Conservation (phyloP, 352 stramenopile genomes). For the Phytopythium cucurbitacearum region DNA sequence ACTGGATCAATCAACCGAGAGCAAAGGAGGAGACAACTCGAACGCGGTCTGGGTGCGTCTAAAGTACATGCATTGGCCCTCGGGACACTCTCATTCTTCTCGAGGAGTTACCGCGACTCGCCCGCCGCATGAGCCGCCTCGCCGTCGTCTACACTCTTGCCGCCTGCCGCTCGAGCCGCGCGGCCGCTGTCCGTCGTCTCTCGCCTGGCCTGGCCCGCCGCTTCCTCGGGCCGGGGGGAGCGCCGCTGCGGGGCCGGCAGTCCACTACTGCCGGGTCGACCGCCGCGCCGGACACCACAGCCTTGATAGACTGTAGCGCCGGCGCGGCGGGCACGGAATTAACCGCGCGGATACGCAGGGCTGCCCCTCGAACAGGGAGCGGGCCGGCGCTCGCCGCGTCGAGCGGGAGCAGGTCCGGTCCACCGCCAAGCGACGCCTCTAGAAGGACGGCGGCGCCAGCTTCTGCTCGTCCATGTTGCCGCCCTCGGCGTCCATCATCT, state of each 20-base stretch:
- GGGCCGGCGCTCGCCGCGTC: too few species aligned
- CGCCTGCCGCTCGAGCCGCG: neutral
- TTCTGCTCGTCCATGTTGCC: conserved; percentile 77
- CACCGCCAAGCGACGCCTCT: conserved; percentile 12
- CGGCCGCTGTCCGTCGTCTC: neutral
- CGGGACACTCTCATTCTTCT: conserved; percentile 1
- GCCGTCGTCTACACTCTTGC: neutral
- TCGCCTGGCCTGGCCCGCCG: neutral
- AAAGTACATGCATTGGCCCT: conserved; percentile 3
- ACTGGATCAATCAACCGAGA: too few species aligned
- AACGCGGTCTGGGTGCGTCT: neutral
- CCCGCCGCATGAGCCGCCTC: neutral
- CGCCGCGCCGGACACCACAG: neutral
- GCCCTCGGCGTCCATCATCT: conserved; percentile 46
- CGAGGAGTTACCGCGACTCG: neutral
- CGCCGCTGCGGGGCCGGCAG: conserved; percentile 6
- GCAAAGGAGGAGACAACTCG: too few species aligned
- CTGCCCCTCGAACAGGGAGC: too few species aligned
- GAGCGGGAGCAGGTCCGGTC: too few species aligned
- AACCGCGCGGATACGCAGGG: too few species aligned
- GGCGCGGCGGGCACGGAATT: neutral
- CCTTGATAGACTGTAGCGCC: neutral
- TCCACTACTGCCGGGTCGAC: conserved; percentile 8
- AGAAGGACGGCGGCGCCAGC: conserved; percentile 82
- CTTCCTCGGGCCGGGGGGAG: neutral